Conservation (phyloP, 805 yeast species). For the Torulaspora quercuum region DNA sequence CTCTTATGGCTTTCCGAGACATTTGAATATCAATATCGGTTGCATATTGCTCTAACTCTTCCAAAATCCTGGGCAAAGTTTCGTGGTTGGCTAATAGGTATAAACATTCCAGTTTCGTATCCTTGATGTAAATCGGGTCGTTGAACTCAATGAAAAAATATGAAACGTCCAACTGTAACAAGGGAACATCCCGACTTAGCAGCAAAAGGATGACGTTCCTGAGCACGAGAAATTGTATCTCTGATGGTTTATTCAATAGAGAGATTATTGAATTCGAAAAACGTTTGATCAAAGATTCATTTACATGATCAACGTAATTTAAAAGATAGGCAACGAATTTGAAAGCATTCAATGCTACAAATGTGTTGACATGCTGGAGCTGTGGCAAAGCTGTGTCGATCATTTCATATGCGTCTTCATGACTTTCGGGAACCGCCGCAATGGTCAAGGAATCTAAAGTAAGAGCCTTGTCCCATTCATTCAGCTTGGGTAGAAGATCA, state of each 20-base stretch:
- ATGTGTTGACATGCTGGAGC: slow-evolving; percentile 73
- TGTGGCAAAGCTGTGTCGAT: slow-evolving; percentile 66
- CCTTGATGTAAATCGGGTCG: slow-evolving; percentile 85
- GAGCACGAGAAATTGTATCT: slow-evolving; percentile 76
- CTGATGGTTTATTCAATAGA: slow-evolving; percentile 70
- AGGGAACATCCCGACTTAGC: slow-evolving; percentile 60
- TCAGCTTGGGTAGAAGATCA: slow-evolving; percentile 36
- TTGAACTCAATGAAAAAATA: slow-evolving; percentile 78
- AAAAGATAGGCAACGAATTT: slow-evolving; percentile 67
- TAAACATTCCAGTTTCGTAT: slow-evolving; percentile 84
- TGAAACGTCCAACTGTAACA: slow-evolving; percentile 57
- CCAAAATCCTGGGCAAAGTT: slow-evolving; percentile 58
- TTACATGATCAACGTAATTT: slow-evolving; percentile 62
- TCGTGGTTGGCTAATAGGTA: slow-evolving; percentile 67
- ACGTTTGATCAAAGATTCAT: slow-evolving; percentile 54
- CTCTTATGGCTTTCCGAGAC: slow-evolving; percentile 83
- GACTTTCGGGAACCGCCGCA: slow-evolving; percentile 65
- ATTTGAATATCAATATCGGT: slow-evolving; percentile 81
- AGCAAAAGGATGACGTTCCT: slow-evolving; percentile 76
- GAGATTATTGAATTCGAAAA: slow-evolving; percentile 68
- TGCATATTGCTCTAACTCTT: slow-evolving; percentile 82
- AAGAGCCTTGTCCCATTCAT: slow-evolving; percentile 73
- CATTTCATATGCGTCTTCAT: slow-evolving; percentile 61
- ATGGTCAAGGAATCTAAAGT: slow-evolving; percentile 58
- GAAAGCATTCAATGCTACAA: slow-evolving; percentile 75